A percentile compares a stretch with the other conserved stretches of the same genome.
phyloP scores from a whole-genome alignment of 1,139 yeast genomes.

The Wickerhamomyces sp. region DNA sequence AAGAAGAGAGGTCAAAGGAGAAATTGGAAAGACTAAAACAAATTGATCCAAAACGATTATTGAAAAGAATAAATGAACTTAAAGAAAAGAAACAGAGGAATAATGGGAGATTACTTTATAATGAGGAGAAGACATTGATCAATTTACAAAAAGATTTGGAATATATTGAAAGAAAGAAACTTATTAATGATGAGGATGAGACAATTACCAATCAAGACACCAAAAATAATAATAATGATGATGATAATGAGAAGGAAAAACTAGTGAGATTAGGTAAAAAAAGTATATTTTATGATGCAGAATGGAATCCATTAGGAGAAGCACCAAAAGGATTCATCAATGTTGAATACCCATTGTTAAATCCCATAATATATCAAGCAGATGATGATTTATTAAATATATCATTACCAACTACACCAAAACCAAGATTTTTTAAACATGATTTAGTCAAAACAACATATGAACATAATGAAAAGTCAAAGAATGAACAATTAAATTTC shows the following conservation, averaged over 20 bases:
- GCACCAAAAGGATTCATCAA: slow-evolving; percentile 28
- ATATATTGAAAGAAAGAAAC: slow-evolving; percentile 10
- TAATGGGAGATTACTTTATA: slow-evolving; percentile 13
- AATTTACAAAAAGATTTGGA: slow-evolving; percentile 22
- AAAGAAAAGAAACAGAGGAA: slow-evolving; percentile 11
- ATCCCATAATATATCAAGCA: not conserved
- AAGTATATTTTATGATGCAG: slow-evolving; percentile 38
- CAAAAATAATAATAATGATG: not conserved
- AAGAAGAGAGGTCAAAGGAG: slow-evolving; percentile 18
- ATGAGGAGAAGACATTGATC: slow-evolving; percentile 18
- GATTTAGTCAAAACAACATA: slow-evolving; percentile 8
- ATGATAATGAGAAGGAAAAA: not conserved
- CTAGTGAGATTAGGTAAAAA: slow-evolving; percentile 22
- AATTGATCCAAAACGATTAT: slow-evolving; percentile 15
- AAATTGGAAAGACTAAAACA: slow-evolving; percentile 16
- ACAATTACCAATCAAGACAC: not conserved
- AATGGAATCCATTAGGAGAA: slow-evolving; percentile 37
- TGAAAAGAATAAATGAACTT: slow-evolving; percentile 12
- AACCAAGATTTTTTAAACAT: slow-evolving; percentile 29
- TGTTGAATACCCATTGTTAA: slow-evolving; percentile 15
- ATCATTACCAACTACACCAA: slow-evolving; percentile 24
- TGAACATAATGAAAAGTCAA: slow-evolving; percentile 5
- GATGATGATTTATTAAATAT: slow-evolving; percentile 9
- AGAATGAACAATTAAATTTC: slow-evolving; percentile 1
- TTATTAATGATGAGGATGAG: slow-evolving; percentile 1